These are phyloP conservation scores for Podospora pseudoanserina DNA, from an alignment of 495 filamentous ascomycete species.

Conservation along the genomic window DNA sequence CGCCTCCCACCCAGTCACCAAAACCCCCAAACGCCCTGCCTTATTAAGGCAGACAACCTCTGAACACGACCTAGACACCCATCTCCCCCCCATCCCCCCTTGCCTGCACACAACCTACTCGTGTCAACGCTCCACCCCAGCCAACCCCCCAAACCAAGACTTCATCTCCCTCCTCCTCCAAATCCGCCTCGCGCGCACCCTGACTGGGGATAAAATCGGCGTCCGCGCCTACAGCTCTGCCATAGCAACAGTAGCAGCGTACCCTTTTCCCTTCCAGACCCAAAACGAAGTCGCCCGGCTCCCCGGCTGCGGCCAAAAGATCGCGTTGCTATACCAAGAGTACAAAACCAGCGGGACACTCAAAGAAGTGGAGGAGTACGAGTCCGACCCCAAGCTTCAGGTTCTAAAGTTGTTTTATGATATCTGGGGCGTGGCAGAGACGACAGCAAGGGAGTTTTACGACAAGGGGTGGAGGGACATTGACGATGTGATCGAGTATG, in stretches of 20 bases:
- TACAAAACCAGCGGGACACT: slow-evolving; percentile 60
- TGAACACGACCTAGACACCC: slow-evolving; percentile 55
- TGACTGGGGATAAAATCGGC: slow-evolving; percentile 72
- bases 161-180: slow-evolving; percentile 76
- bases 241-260: slow-evolving; percentile 80
- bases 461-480: slow-evolving; percentile 66
- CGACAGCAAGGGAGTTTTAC: slow-evolving; percentile 80
- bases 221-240: slow-evolving; percentile 83
- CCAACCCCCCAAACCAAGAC: slow-evolving; percentile 63
- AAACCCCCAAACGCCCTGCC: slow-evolving; percentile 18
- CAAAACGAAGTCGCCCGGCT: slow-evolving; percentile 62
- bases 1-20: slow-evolving; percentile 10
- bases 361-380: slow-evolving; percentile 58
- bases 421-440: slow-evolving; percentile 88
- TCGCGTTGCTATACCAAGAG: slow-evolving; percentile 73
- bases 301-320: slow-evolving; percentile 79
- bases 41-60: slow-evolving; percentile 62
- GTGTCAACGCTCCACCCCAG: slow-evolving; percentile 74
- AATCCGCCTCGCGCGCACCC: slow-evolving; percentile 64
- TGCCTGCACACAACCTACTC: slow-evolving; percentile 73
- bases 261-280: slow-evolving; percentile 54
- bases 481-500: slow-evolving; percentile 81
- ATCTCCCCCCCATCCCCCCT: slow-evolving; percentile 59
- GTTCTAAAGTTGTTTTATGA: slow-evolving; percentile 66
- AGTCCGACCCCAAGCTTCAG: slow-evolving; percentile 59